Base-by-base conservation (phyloP, 345 rosid species). In the Hevea brasiliensis region DNA sequence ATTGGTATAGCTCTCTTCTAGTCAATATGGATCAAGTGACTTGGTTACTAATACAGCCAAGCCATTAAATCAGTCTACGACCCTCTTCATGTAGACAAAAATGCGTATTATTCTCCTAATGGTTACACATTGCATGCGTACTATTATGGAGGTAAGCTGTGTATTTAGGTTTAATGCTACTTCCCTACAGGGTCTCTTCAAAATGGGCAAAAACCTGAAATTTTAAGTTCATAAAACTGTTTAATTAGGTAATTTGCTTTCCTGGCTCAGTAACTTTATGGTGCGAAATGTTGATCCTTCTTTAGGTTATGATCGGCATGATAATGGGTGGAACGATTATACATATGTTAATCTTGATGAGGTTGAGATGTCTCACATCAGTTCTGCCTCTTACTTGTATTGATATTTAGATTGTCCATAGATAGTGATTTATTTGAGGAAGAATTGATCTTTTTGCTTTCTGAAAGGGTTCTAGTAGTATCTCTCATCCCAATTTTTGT, bases 21-120 rank as follows among this genome's bases (percentile, higher is more conserved):
- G 66, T 75, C 56, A 66, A 9, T 63, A 37, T 71, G 76, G 60
- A 56, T 44, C 56, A 3, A 50, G 53, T 74, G 48, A 56, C 58
- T 27, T 68, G 61, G 74, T 56, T 57, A 27, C 55, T 66, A 42
- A 48, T 65, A 14, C 71, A 26, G 23, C 63, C 65, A 69, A 74
- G 66, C 71, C 48, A 51, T 47, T 8, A n/a, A 37, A 70, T 32
- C 42, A 41, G 53, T 73, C 59, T 58, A 29, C 59, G 48, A 42
- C 3, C 60, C 50, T 21, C 53, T 41, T 68, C 15, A 50, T 23
- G 11, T 57, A 48, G 59, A 70, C 42, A 63, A 44, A 45, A 71
- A 60, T 20, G 44, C 23, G 13, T 59, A 15, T 32, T 37, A 23
- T 65, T 64, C 17, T 37, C 23, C 21, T 54, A 35, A 10, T 58